These are phyloP conservation scores for Ormosia semicastrata DNA, from an alignment of 306 rosid species.

Conservation along the genomic window DNA sequence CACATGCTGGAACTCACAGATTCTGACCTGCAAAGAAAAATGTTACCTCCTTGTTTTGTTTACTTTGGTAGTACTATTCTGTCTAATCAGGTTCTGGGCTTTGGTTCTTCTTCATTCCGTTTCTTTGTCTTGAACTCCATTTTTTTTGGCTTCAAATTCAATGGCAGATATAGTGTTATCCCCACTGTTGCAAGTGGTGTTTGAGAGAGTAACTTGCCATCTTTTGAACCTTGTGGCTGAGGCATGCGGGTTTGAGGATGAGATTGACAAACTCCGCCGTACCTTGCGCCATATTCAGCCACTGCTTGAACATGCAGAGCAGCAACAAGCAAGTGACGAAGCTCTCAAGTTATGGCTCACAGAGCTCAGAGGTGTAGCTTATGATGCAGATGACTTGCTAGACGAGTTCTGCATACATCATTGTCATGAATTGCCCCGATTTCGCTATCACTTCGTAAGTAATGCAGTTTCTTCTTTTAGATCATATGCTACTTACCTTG, in stretches of 20 bases:
- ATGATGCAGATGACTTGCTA: slow-evolving; percentile 16
- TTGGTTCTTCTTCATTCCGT: too few species aligned
- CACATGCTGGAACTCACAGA: too few species aligned
- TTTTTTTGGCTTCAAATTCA: too few species aligned
- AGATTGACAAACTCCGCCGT: background rate
- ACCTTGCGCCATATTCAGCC: background rate
- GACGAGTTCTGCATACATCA: slow-evolving; percentile 5
- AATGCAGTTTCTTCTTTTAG: background rate
- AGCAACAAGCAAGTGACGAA: background rate
- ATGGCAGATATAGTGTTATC: background rate
- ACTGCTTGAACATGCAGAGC: slow-evolving; percentile 30
- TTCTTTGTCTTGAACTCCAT: too few species aligned
- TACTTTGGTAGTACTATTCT: too few species aligned
- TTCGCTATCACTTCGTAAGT: too few species aligned
- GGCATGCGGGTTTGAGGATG: background rate
- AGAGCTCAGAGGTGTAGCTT: slow-evolving; percentile 1
- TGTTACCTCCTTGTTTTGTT: too few species aligned
- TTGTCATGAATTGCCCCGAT: too few species aligned
- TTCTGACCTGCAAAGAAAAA: too few species aligned
- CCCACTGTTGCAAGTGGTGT: slow-evolving; percentile 19
- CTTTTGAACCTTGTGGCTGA: background rate
- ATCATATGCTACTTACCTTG: background rate
- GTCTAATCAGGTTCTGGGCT: too few species aligned
- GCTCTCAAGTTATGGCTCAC: background rate
- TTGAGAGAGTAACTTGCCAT: background rate